phyloP scores from a whole-genome alignment of 306 rosid species.

The Quercus suber region DNA sequence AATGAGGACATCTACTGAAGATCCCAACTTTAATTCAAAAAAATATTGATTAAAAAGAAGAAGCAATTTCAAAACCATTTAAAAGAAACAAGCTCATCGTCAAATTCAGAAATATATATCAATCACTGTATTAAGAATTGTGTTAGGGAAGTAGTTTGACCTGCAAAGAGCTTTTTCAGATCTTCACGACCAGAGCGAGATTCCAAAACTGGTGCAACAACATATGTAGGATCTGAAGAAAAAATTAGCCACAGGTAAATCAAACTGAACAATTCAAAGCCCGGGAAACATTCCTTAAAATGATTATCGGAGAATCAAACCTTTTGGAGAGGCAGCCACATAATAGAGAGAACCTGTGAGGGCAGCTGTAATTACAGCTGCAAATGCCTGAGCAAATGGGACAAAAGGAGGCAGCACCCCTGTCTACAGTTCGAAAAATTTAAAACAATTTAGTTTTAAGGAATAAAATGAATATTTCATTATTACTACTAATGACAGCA shows the following conservation, averaged over 20 bases:
- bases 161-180: constrained; percentile 83
- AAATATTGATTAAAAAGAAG: too few species aligned
- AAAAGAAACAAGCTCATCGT: not conserved
- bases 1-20: too few species aligned
- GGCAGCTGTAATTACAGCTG: constrained; percentile 86
- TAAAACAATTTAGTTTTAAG: constrained; percentile 9
- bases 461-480: constrained; percentile 1
- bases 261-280: not conserved
- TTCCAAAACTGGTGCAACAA: constrained; percentile 83
- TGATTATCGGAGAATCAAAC: constrained; percentile 27
- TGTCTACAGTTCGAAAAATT: constrained; percentile 44
- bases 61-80: not conserved
- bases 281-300: not conserved
- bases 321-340: constrained; percentile 94
- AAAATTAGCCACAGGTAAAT: constrained; percentile 8
- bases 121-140: not conserved
- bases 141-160: constrained; percentile 32
- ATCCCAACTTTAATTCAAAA: too few species aligned
- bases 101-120: not conserved
- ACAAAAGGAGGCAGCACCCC: constrained; percentile 92
- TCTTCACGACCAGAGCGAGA: constrained; percentile 75
- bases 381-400: constrained; percentile 98
- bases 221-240: constrained; percentile 77
- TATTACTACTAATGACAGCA: not conserved
- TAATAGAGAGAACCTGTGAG: constrained; percentile 91